These are phyloP conservation scores for Diphasiastrum complanatum DNA, from an alignment of 83 land plant species.

Conservation along the genomic window DNA sequence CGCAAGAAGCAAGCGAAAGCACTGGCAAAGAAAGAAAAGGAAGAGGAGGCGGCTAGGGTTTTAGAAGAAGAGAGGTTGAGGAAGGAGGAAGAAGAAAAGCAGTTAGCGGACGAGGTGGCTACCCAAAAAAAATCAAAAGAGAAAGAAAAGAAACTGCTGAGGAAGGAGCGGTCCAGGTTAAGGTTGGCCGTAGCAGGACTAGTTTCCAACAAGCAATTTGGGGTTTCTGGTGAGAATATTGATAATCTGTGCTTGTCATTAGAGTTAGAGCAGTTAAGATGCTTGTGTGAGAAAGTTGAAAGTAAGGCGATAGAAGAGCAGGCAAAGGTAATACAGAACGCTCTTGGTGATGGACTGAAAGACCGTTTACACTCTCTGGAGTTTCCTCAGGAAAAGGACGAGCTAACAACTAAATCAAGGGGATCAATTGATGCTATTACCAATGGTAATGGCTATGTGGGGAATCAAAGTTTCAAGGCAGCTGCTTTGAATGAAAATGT, in stretches of 20 bases:
- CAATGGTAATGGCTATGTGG: slow-evolving; percentile 1
- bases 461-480: background rate
- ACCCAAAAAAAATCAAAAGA: slow-evolving; percentile 82
- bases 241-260: slow-evolving; percentile 58
- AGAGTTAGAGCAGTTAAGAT: slow-evolving; percentile 44
- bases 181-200: slow-evolving; percentile 48
- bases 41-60: slow-evolving; percentile 69
- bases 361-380: background rate
- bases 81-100: slow-evolving; percentile 76
- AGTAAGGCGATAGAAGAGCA: slow-evolving; percentile 32
- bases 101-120: slow-evolving; percentile 64
- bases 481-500: background rate
- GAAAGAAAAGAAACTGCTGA: slow-evolving; percentile 81
- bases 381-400: too few species aligned
- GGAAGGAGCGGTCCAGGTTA: slow-evolving; percentile 80
- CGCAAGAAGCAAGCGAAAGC: slow-evolving; percentile 73
- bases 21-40: slow-evolving; percentile 68
- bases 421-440: slow-evolving; percentile 15
- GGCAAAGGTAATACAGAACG: slow-evolving; percentile 43
- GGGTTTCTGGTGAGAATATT: slow-evolving; percentile 55
- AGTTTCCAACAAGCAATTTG: slow-evolving; percentile 33
- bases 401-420: too few species aligned
- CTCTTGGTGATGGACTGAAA: slow-evolving; percentile 22
- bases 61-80: slow-evolving; percentile 67
- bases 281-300: slow-evolving; percentile 62